Evolutionary conservation across 768 basidiomycete species (phyloP).

Genomic region (Tremella yokohamensis): DNA sequence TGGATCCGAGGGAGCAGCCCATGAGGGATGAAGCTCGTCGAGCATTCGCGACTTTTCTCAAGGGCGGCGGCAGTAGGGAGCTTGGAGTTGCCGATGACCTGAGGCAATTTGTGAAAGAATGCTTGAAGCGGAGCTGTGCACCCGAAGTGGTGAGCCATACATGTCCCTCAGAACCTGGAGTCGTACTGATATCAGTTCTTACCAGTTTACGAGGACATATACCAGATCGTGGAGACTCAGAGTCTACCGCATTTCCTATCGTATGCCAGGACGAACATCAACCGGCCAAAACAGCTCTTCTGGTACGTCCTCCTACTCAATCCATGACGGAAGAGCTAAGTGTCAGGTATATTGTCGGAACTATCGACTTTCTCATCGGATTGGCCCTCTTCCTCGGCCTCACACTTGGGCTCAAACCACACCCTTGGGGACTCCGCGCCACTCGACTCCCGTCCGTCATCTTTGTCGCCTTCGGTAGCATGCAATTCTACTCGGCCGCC

Average conservation of each 20-base stretch:
- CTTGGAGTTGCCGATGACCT: constrained; percentile 42
- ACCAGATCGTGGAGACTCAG: constrained; percentile 38
- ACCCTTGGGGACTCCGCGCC: constrained; percentile 29
- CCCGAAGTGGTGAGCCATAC: constrained; percentile 41
- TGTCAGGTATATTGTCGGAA: constrained; percentile 41
- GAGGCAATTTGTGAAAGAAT: constrained; percentile 24
- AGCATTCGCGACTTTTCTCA: constrained; percentile 43
- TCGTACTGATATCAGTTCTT: constrained; percentile 25
- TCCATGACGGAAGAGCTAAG: background rate
- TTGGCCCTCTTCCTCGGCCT: constrained; percentile 31
- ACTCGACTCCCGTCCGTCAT: constrained; percentile 33
- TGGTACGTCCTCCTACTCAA: constrained; percentile 27
- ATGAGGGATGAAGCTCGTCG: constrained; percentile 39
- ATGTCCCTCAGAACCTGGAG: background rate
- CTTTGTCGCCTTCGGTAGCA: constrained; percentile 38
- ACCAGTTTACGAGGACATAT: constrained; percentile 45
- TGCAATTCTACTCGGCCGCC: constrained; percentile 40
- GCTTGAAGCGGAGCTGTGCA: constrained; percentile 35
- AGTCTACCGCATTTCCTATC: constrained; percentile 39
- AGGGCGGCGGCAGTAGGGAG: constrained; percentile 35
- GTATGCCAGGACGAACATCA: constrained; percentile 37
- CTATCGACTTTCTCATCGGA: constrained; percentile 30
- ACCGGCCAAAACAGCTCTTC: constrained; percentile 42
- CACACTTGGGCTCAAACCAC: constrained; percentile 26
- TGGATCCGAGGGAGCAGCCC: constrained; percentile 32